Evolutionary conservation across 73 alveolate species (phyloP), one percentile per base, ranked within the genome.

Genomic region (Paramecium sexaurelia): DNA sequence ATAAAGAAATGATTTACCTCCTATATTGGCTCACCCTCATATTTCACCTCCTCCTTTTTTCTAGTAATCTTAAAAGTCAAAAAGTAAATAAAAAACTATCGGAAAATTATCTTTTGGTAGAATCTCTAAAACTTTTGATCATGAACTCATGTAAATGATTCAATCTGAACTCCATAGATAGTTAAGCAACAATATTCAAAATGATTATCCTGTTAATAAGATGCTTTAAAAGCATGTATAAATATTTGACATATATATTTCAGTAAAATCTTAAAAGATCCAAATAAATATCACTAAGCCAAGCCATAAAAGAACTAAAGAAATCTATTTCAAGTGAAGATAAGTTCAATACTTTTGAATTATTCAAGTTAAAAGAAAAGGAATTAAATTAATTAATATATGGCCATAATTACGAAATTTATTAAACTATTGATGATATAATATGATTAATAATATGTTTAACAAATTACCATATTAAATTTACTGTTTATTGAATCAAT

Each of bases 381-480:
- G 90, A 78, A 43, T 37, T 78, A 24, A 78, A 78, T 45, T 37
- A 37, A 78, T 37, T 78, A 78, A 78, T 78, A 17, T 78, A 15
- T 78, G 73, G 90, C 15, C 67, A 51, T 61, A 61, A 61, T 61
- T 29, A 32, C 26, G 43, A 61, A 61, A 32, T 61, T 61, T 26
- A 32, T 61, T 32, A 61, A 29, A 61, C 47, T 61, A 32, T 61
- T 61, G 83, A 61, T 61, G 83, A 61, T 61, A 29, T 61, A 29
- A 29, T 61, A 61, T 61, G 83, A 61, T 61, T 26, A 9, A 61
- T 61, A 61, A 61, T 61, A 61, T 61, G 6, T 32, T 61, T 61
- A 32, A 61, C 33, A 22, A 29, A 29, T 61, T 11, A 61, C 7
- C 20, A 26, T 6, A 7, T 22, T 22, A 61, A n/a, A n/a, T 26